Evolutionary conservation across 371 early-diverging fungal genomes (phyloP).

Genomic region (Saksenaea vasiformis): DNA sequence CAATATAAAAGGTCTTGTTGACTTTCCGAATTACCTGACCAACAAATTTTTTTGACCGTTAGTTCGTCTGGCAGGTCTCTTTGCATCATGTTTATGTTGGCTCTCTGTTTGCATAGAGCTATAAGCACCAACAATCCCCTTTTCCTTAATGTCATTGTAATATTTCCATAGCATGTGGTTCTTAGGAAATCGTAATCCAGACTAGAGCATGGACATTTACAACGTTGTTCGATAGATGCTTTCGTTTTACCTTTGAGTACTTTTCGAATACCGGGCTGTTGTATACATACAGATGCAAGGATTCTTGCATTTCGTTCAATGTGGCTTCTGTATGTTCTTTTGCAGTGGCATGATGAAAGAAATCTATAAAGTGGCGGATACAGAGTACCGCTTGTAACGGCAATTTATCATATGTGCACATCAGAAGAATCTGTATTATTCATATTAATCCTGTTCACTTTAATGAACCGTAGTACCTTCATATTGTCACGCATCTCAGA

Average conservation of each 20-base stretch:
- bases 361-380: slow-evolving; percentile 7
- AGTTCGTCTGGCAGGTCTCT: slow-evolving; percentile 1
- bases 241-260: slow-evolving; percentile 5
- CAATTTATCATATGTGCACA: background rate
- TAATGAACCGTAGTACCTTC: background rate
- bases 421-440: background rate
- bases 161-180: slow-evolving; percentile 10
- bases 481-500: background rate
- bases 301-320: background rate
- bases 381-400: slow-evolving; percentile 2
- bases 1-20: background rate
- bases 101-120: background rate
- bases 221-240: too few relatives aligned
- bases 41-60: background rate
- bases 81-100: slow-evolving; percentile 7
- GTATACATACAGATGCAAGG: background rate
- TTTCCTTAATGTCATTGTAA: background rate
- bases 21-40: background rate
- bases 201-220: background rate
- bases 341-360: background rate
- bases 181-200: slow-evolving; percentile 1
- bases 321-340: slow-evolving; percentile 3
- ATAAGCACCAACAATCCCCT: background rate
- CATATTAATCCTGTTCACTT: too few relatives aligned
- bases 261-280: background rate